phyloP scores from a whole-genome alignment of 2,329 filamentous ascomycete genomes.

The Harringtonia aguacate region DNA sequence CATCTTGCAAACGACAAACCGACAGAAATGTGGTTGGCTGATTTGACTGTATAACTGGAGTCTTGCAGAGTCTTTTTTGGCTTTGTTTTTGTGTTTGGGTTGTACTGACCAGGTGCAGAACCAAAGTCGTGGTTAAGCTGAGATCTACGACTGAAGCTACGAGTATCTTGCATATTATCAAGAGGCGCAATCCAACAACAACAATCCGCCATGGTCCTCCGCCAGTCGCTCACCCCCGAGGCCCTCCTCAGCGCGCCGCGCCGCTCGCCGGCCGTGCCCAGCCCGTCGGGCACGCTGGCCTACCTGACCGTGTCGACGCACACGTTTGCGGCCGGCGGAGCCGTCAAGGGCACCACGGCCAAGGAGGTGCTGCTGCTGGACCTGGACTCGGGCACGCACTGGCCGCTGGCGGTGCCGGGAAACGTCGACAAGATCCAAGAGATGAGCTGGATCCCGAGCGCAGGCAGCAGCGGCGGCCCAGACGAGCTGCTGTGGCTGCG shows the following conservation, averaged over 20 bases:
- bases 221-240: slow-evolving; percentile 14
- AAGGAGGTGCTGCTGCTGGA: slow-evolving; percentile 24
- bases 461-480: slow-evolving; percentile 1
- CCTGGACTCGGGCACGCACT: slow-evolving; percentile 18
- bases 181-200: too few species aligned
- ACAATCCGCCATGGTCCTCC: slow-evolving; percentile 9
- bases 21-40: too few species aligned
- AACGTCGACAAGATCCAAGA: slow-evolving; percentile 20
- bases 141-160: too few species aligned
- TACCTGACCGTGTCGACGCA: slow-evolving; percentile 26
- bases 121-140: too few species aligned
- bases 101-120: too few species aligned
- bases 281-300: slow-evolving; percentile 23
- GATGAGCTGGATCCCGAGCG: slow-evolving; percentile 21
- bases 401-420: slow-evolving; percentile 12
- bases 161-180: too few species aligned
- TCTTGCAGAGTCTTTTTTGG: background rate
- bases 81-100: too few species aligned
- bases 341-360: slow-evolving; percentile 12
- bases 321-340: slow-evolving; percentile 15
- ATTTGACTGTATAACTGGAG: background rate
- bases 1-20: too few species aligned
- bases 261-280: slow-evolving; percentile 21
- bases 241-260: slow-evolving; percentile 12
- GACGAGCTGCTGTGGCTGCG: slow-evolving; percentile 22